These are phyloP conservation scores for Russula lepida DNA, from an alignment of 768 basidiomycete species.

Conservation along the genomic window DNA sequence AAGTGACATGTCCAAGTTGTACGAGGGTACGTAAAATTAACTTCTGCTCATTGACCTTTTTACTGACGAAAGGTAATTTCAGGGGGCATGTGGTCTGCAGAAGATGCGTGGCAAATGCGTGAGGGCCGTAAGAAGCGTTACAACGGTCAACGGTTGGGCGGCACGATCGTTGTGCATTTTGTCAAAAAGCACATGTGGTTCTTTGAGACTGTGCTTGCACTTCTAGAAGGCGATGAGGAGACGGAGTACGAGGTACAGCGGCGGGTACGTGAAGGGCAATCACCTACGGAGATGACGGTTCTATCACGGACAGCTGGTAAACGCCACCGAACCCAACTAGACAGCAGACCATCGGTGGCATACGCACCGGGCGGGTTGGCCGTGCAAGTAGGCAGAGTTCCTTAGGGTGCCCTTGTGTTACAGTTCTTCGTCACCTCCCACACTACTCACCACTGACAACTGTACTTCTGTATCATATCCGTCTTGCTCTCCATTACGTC, in stretches of 20 bases:
- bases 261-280: slow-evolving; percentile 2
- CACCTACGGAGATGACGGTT: not conserved
- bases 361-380: not conserved
- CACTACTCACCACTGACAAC: not conserved
- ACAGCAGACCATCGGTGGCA: not conserved
- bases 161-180: slow-evolving; percentile 93
- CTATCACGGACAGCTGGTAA: not conserved
- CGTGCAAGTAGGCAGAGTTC: not conserved
- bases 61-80: not conserved
- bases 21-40: slow-evolving; percentile 42
- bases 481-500: not conserved
- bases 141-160: slow-evolving; percentile 66
- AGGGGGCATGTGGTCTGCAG: slow-evolving; percentile 53
- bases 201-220: slow-evolving; percentile 81
- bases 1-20: slow-evolving; percentile 66
- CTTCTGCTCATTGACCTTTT: not conserved
- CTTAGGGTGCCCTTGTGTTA: not conserved
- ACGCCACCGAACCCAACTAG: not conserved
- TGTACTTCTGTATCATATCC: slow-evolving; percentile 15
- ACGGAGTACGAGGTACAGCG: slow-evolving; percentile 37
- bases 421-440: not conserved
- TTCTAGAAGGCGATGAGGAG: slow-evolving; percentile 72
- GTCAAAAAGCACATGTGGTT: slow-evolving; percentile 98
- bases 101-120: slow-evolving; percentile 61
- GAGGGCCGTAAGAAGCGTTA: slow-evolving; percentile 64